Evolutionary conservation across 768 basidiomycete genomes (phyloP), one percentile per base, ranked within the genome.

Genomic region (Kwoniella dendrophila): DNA sequence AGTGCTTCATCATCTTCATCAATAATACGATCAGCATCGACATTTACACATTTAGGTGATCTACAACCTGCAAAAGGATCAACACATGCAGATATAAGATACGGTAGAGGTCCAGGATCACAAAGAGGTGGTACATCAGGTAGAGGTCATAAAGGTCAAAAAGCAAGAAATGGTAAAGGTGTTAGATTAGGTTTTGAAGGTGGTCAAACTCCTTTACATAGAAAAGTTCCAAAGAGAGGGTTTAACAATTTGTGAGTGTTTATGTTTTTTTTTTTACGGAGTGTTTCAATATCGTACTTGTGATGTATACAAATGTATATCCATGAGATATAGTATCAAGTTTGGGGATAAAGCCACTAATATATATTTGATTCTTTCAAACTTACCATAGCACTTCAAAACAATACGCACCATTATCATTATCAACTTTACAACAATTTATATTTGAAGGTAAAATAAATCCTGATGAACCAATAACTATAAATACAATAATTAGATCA

Each of bases 101-200:
- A 93, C 27, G 95, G 96, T 73, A 84, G 95, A 74, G 95, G 95
- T 74, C 89, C 91, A 81, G 90, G 90, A 30, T 92, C 92, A 2
- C 89, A 89, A 27, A 85, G 89, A 61, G 96, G 96, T 66, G 88
- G 92, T 64, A 97, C 95, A 1, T 88, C 94, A 10, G 92, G 92
- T 67, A 85, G 92, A 57, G 96, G 96, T 80, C 85, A 90, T 79
- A 99, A 99, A 71, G 96, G 96, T 69, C 92, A 95, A 80, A 94
- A 93, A 62, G 88, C 96, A 36, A 86, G 95, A 64, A 86, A 91
- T 4, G 94, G 94, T 1, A 86, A 88, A 61, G 90, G 92, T 4
- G 89, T 91, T 69, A 85, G 84, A 69, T 83, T 86, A 27, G 88
- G 90, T 5, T 99, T 97, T 66, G 96, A 97, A 79, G 96, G 96